A percentile compares a stretch with the other conserved stretches of the same genome.
Evolutionary conservation across 805 yeast genomes (phyloP).

Genomic region (Zygoascus biomembranicola): DNA sequence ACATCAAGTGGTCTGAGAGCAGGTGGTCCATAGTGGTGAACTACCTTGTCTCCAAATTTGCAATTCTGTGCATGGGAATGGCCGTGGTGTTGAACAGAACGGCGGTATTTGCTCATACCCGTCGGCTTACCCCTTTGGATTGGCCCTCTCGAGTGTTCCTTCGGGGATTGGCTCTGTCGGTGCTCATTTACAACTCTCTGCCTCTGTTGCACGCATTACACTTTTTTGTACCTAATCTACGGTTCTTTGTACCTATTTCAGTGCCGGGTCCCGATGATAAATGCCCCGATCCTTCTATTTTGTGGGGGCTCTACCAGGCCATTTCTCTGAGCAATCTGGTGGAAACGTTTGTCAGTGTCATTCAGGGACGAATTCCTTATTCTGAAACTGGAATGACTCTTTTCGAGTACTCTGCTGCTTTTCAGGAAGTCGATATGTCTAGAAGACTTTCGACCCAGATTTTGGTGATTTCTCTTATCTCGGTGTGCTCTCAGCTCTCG

Average conservation of each 20-base stretch:
- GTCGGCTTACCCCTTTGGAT: constrained; percentile 34
- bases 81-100: constrained; percentile 53
- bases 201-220: constrained; percentile 31
- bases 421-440: constrained; percentile 57
- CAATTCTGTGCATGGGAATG: constrained; percentile 42
- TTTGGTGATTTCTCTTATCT: constrained; percentile 44
- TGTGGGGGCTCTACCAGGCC: constrained; percentile 51
- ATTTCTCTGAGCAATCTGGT: constrained; percentile 54
- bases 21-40: background rate
- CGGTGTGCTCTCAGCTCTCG: constrained; percentile 48
- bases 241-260: background rate
- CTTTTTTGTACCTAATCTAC: constrained; percentile 12
- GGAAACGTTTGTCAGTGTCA: constrained; percentile 56
- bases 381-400: constrained; percentile 63
- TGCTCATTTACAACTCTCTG: constrained; percentile 28
- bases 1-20: background rate
- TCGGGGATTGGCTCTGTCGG: constrained; percentile 32
- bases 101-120: constrained; percentile 46
- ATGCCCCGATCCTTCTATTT: constrained; percentile 42
- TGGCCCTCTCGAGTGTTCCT: constrained; percentile 29
- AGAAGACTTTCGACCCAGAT: constrained; percentile 46
- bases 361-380: constrained; percentile 47
- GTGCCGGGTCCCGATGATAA: background rate
- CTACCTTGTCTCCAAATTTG: constrained; percentile 25
- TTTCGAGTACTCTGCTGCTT: constrained; percentile 68